A percentile compares a stretch with the other conserved stretches of the same genome.
phyloP scores from a whole-genome alignment of 169 alveolate species.

The Plasmodium gallinaceum region DNA sequence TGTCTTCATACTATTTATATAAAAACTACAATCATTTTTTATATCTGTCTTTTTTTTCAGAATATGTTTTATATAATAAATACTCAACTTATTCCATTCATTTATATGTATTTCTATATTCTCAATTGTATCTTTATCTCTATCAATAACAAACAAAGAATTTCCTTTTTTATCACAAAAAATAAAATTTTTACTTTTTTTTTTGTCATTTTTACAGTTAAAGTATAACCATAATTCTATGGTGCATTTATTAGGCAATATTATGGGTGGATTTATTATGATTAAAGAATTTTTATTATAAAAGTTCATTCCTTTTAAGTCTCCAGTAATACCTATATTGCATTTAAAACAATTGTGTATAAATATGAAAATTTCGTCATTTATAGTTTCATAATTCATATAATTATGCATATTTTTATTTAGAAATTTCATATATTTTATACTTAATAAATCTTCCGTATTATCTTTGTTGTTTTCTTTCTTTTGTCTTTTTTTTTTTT shows the following conservation, averaged over 20 bases:
- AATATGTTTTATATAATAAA: slow-evolving; percentile 9
- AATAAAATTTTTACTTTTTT: slow-evolving; percentile 18
- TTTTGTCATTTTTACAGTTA: slow-evolving; percentile 8
- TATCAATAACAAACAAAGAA: slow-evolving; percentile 35
- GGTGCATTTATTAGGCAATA: slow-evolving; percentile 38
- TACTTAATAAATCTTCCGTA: slow-evolving; percentile 17
- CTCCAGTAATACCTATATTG: slow-evolving; percentile 64
- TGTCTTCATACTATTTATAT: slow-evolving; percentile 24
- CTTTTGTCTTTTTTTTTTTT: background rate
- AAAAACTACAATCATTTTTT: slow-evolving; percentile 12
- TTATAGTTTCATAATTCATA: slow-evolving; percentile 27
- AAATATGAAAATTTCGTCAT: slow-evolving; percentile 11
- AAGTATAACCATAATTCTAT: slow-evolving; percentile 58
- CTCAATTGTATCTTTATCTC: slow-evolving; percentile 22
- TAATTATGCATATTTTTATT: slow-evolving; percentile 30
- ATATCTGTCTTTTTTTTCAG: background rate
- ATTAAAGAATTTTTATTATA: slow-evolving; percentile 22
- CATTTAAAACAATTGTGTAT: slow-evolving; percentile 42
- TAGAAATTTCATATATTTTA: slow-evolving; percentile 16
- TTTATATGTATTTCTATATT: slow-evolving; percentile 25
- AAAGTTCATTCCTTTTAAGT: slow-evolving; percentile 57
- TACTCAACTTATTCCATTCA: slow-evolving; percentile 21
- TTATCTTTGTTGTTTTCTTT: background rate
- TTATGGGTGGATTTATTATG: slow-evolving; percentile 20
- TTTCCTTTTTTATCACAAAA: slow-evolving; percentile 60